Evolutionary conservation across 495 filamentous ascomycete species (phyloP).

Genomic region (Bathelium albidoporum): DNA sequence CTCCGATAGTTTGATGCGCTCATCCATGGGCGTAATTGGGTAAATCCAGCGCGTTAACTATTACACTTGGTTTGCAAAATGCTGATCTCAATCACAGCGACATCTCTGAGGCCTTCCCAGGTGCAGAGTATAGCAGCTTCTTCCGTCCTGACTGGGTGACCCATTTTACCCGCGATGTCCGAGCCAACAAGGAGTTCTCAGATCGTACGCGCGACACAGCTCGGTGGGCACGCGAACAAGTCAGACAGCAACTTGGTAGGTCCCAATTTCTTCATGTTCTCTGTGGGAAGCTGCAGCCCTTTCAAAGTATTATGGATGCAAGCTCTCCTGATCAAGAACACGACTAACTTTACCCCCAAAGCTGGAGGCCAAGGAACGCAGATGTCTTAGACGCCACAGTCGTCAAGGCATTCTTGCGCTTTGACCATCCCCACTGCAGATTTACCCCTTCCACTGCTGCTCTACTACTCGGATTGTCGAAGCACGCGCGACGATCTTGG

Average conservation of each 20-base stretch:
- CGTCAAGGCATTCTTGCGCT: not conserved
- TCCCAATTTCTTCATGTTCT: not conserved
- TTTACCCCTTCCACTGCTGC: not conserved
- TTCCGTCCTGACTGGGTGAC: slow-evolving; percentile 90
- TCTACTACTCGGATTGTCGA: not conserved
- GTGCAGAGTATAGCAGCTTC: slow-evolving; percentile 69
- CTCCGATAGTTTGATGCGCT: slow-evolving; percentile 82
- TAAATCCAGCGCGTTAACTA: slow-evolving; percentile 36
- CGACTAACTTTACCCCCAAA: not conserved
- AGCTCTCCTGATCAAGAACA: not conserved
- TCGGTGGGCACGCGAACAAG: slow-evolving; percentile 93
- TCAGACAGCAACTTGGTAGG: slow-evolving; percentile 73
- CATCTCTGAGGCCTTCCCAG: slow-evolving; percentile 84
- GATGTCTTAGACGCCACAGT: not conserved
- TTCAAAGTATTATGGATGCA: not conserved
- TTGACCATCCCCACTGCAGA: not conserved
- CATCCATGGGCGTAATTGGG: slow-evolving; percentile 94
- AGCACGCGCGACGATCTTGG: not conserved
- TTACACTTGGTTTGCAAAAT: slow-evolving; percentile 7
- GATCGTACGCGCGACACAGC: slow-evolving; percentile 82
- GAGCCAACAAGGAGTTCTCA: slow-evolving; percentile 72
- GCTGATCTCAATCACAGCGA: slow-evolving; percentile 53
- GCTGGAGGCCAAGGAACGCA: slow-evolving; percentile 1
- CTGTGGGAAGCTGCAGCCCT: no score
- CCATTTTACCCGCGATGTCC: slow-evolving; percentile 74